phyloP scores from a whole-genome alignment of 2,329 filamentous ascomycete species.

The Botrytis cinerea region DNA sequence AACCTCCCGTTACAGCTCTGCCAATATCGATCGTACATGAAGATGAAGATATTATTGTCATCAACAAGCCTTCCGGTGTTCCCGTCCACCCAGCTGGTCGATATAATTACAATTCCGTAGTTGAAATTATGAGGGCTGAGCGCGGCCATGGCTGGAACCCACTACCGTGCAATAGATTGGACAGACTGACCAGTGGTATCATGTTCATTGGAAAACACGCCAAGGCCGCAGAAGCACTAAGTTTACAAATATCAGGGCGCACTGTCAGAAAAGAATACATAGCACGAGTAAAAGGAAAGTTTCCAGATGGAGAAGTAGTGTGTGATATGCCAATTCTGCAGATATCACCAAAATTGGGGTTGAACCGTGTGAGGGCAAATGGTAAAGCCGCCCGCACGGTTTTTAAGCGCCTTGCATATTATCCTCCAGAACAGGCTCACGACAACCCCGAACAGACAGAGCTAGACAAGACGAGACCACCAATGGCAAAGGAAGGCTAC shows the following conservation, averaged over 20 bases:
- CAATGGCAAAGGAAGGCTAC: slow-evolving; percentile 71
- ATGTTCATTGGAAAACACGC: slow-evolving; percentile 96
- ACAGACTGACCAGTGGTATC: slow-evolving; percentile 89
- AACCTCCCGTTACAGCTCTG: slow-evolving; percentile 84
- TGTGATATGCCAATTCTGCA: slow-evolving; percentile 93
- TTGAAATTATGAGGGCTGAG: slow-evolving; percentile 89
- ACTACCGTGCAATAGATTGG: slow-evolving; percentile 85
- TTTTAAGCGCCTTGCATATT: slow-evolving; percentile 91
- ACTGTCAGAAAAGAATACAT: slow-evolving; percentile 95
- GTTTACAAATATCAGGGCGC: slow-evolving; percentile 72
- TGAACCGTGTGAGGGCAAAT: slow-evolving; percentile 92
- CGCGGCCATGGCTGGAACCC: slow-evolving; percentile 57
- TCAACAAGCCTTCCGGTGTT: slow-evolving; percentile 93
- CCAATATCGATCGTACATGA: slow-evolving; percentile 85
- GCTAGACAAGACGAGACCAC: slow-evolving; percentile 40
- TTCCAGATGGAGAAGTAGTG: slow-evolving; percentile 86
- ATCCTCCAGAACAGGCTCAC: slow-evolving; percentile 52
- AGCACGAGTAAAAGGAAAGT: slow-evolving; percentile 85
- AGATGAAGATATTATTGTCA: slow-evolving; percentile 89
- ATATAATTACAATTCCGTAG: slow-evolving; percentile 92
- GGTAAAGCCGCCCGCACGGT: slow-evolving; percentile 89
- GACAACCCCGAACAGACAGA: slow-evolving; percentile 18
- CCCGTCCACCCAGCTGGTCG: slow-evolving; percentile 94
- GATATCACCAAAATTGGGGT: slow-evolving; percentile 90
- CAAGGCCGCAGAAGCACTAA: slow-evolving; percentile 75